phyloP scores from a whole-genome alignment of 164 flowering plant genomes.

The Stephania yunnanensis region DNA sequence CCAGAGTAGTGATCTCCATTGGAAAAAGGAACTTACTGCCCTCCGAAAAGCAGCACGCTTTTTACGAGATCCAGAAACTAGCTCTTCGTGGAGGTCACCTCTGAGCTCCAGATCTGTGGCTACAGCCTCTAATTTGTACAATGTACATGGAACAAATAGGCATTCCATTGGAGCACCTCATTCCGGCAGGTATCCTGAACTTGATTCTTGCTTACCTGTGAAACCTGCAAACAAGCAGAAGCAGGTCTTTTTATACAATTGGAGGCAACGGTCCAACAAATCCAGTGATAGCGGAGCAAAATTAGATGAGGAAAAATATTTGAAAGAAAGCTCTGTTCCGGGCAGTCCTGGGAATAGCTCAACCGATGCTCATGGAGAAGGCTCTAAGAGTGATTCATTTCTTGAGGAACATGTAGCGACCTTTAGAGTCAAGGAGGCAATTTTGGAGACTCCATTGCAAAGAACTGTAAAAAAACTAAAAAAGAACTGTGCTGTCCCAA shows the following conservation, averaged over 20 bases:
- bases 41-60: constrained; percentile 77
- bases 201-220: constrained; percentile 15
- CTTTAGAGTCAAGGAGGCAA: constrained; percentile 45
- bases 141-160: constrained; percentile 15
- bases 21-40: constrained; percentile 83
- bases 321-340: constrained; percentile 28
- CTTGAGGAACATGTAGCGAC: constrained; percentile 31
- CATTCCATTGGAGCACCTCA: constrained; percentile 7
- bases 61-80: constrained; percentile 87
- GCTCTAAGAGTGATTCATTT: constrained; percentile 49
- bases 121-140: constrained; percentile 20
- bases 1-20: constrained; percentile 63
- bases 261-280: constrained; percentile 59
- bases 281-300: constrained; percentile 37
- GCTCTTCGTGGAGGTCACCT: constrained; percentile 82
- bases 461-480: constrained; percentile 25
- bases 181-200: constrained; percentile 14
- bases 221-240: constrained; percentile 19
- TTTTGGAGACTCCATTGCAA: constrained; percentile 26
- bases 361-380: constrained; percentile 42
- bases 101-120: constrained; percentile 49
- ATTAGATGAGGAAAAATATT: constrained; percentile 22
- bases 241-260: constrained; percentile 70
- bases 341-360: constrained; percentile 46
- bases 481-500: constrained; percentile 17